A percentile compares a stretch with the other conserved stretches of the same genome.
phyloP scores from a whole-genome alignment of 163 green algal species.

The Chlamydomonas reinhardtii region DNA sequence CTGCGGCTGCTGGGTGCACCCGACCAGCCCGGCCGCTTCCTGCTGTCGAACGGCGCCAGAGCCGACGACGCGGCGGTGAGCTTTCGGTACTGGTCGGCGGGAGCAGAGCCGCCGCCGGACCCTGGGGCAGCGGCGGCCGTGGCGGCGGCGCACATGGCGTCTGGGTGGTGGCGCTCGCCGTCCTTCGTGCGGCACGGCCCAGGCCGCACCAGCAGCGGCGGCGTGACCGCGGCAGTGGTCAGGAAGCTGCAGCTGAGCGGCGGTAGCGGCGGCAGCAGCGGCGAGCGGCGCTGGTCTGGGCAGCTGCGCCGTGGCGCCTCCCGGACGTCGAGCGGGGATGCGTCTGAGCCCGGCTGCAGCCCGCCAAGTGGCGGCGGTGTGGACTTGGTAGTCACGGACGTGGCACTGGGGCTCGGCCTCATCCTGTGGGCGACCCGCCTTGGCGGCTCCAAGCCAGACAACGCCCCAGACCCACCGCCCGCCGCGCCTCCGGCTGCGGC shows the following conservation, averaged over 20 bases:
- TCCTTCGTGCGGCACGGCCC: too few relatives aligned
- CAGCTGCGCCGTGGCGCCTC: too few relatives aligned
- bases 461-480: not conserved
- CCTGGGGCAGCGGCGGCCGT: not conserved
- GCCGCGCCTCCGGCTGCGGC: too few relatives aligned
- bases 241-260: not conserved
- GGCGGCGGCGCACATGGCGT: not conserved
- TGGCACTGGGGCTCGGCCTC: constrained; percentile 12
- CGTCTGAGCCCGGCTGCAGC: too few relatives aligned
- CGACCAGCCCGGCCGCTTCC: constrained; percentile 16
- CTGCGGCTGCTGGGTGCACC: not conserved
- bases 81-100: constrained; percentile 19
- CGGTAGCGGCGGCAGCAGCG: too few relatives aligned
- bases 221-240: not conserved
- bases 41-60: constrained; percentile 28
- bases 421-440: not conserved
- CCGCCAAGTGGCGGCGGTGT: not conserved
- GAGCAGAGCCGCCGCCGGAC: constrained; percentile 5
- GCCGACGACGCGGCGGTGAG: constrained; percentile 8
- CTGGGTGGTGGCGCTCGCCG: constrained; percentile 20
- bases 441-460: too few relatives aligned
- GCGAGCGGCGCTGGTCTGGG: not conserved
- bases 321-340: not conserved
- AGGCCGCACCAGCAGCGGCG: not conserved
- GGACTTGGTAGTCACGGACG: constrained; percentile 8